Evolutionary conservation across 331 rosid species (phyloP).

Genomic region (Stylosanthes scabra): DNA sequence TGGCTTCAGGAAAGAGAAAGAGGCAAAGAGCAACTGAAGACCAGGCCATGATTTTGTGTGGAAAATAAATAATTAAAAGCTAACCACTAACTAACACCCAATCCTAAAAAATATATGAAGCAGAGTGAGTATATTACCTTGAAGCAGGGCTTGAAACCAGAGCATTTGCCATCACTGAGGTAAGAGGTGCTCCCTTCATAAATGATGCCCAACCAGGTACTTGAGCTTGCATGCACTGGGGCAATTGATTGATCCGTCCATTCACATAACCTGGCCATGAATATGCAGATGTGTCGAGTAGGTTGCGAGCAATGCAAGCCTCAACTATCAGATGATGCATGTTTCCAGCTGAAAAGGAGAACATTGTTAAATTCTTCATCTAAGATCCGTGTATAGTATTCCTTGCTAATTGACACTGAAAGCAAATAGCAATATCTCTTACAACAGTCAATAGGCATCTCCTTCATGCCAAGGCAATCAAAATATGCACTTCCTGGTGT

Average conservation of each 20-base stretch:
- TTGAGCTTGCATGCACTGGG: constrained; percentile 79
- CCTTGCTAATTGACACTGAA: constrained; percentile 26
- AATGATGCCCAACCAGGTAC: constrained; percentile 89
- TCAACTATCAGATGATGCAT: constrained; percentile 96
- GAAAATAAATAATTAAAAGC: constrained; percentile 38
- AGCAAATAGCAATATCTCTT: constrained; percentile 50
- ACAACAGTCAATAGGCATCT: constrained; percentile 82
- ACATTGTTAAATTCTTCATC: background rate
- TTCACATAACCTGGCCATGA: constrained; percentile 91
- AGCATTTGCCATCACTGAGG: constrained; percentile 68
- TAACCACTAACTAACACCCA: constrained; percentile 35
- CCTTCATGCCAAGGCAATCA: constrained; percentile 73
- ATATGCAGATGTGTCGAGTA: constrained; percentile 87
- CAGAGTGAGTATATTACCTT: constrained; percentile 59
- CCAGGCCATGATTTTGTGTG: constrained; percentile 61
- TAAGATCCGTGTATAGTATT: background rate
- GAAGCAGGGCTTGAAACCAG: constrained; percentile 91
- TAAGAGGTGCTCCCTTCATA: constrained; percentile 81
- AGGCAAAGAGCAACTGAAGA: constrained; percentile 80
- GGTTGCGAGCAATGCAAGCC: constrained; percentile 91
- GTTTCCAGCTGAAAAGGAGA: constrained; percentile 80
- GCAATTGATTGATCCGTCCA: constrained; percentile 74
- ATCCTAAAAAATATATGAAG: background rate
- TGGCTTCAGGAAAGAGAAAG: constrained; percentile 87
- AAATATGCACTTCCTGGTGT: constrained; percentile 72